A percentile compares a stretch with the other conserved stretches of the same genome.
Conservation (phyloP, 495 filamentous ascomycete species). For the Daldinia concentrica region DNA sequence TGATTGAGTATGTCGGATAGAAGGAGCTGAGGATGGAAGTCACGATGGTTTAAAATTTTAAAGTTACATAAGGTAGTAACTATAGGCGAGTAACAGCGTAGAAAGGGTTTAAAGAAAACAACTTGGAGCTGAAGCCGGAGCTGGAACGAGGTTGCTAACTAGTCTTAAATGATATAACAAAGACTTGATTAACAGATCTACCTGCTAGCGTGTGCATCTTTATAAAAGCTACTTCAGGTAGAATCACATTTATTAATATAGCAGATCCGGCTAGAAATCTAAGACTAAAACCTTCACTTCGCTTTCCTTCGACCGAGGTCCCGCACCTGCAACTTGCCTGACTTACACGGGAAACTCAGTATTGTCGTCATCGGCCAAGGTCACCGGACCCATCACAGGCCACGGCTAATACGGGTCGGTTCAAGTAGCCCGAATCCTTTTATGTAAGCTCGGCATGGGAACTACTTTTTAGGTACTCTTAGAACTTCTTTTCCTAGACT, state of each 20-base stretch:
- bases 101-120: neutral
- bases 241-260: slow-evolving; percentile 4
- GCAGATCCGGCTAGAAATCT: slow-evolving; percentile 3
- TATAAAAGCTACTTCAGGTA: slow-evolving; percentile 12
- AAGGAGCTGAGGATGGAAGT: neutral
- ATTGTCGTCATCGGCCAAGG: slow-evolving; percentile 21
- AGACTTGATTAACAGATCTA: slow-evolving; percentile 19
- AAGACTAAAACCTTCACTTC: neutral
- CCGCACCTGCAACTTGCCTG: neutral
- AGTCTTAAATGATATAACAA: neutral
- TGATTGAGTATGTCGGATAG: neutral
- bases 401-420: slow-evolving; percentile 12
- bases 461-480: neutral
- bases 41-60: slow-evolving; percentile 1
- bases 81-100: neutral
- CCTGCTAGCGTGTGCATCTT: neutral
- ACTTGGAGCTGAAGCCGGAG: neutral
- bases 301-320: slow-evolving; percentile 27
- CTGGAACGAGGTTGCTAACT: neutral
- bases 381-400: neutral
- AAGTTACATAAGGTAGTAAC: neutral
- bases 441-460: slow-evolving; percentile 13
- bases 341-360: neutral
- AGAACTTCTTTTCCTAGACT: neutral
- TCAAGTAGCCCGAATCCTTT: slow-evolving; percentile 21